These are phyloP conservation scores for Dactylonectria macrodidyma DNA, from an alignment of 2,329 filamentous ascomycete genomes.

Conservation along the genomic window DNA sequence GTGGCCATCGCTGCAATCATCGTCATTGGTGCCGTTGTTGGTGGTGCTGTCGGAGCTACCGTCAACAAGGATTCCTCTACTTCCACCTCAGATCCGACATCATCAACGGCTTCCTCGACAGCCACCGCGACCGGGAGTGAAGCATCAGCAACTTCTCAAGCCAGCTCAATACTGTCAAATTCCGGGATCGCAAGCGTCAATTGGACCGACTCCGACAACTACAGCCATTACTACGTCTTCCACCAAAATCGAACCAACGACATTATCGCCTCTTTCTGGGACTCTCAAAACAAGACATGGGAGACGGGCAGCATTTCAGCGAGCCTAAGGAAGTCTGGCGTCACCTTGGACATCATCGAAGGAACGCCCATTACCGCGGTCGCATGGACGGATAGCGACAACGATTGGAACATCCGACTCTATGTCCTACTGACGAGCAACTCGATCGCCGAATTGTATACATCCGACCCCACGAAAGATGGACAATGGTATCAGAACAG, in stretches of 20 bases:
- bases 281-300: neutral
- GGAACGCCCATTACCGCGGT: no score
- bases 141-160: neutral
- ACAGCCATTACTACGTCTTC: neutral
- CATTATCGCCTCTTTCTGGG: neutral
- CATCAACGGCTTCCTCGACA: neutral
- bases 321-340: neutral
- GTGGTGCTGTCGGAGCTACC: conserved; percentile 11
- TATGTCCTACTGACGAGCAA: neutral
- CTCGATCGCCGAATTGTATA: conserved; percentile 7
- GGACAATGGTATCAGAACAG: neutral
- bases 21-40: conserved; percentile 21
- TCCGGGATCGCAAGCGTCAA: conserved; percentile 3
- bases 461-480: neutral
- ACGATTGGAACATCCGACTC: neutral
- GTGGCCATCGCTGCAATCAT: neutral
- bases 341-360: no score
- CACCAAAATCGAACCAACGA: neutral
- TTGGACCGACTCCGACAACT: neutral
- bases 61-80: conserved; percentile 3
- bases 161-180: neutral
- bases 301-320: neutral
- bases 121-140: neutral
- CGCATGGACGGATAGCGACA: no score
- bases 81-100: neutral